Base-by-base conservation (phyloP, 192 early-diverging fungal genomes). In the Coemansia sp. region DNA sequence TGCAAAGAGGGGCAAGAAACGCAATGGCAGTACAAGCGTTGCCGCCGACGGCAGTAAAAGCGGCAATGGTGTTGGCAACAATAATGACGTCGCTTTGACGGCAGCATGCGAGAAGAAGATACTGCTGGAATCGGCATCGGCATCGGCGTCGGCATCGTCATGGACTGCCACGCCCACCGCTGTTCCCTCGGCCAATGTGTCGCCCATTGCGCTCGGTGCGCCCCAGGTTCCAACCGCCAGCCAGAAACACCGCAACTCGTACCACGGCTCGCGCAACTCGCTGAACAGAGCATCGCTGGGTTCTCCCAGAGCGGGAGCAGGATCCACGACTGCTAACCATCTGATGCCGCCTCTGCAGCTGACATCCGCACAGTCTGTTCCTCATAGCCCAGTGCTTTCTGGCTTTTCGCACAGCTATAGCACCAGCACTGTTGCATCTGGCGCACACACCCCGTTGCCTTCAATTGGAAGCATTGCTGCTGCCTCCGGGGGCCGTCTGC, bases 161-260 rank as follows among this genome's bases (percentile, higher is more conserved):
- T 46, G 42, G 10, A 68, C 72, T 1, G 71, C 65, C 7, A 37
- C 40, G 4, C 53, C 65, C 5, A 58, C 72, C 46, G 62, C 66
- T 32, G 67, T 56, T 4, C 62, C 53, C 1, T 68, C 67, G 45
- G 57, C 67, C 20, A 68, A 60, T 46, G 50, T 63, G 16, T 77
- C 70, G 54, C 76, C 76, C 7, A n/a, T 63, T 20, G 76, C 64
- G 11, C 59, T 65, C n/a, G 62, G 55, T 2, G 65, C 58, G 20
- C 45, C 67, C 46, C 46, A 49, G 43, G 38, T 51, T 58, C 5
- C 41, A 53, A n/a, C 53, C 51, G 13, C n/a, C 32, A 59, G 8
- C 38, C 32, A 59, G 32, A 25, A 59, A 6, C 1, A 38, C 57
- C 57, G 57, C 57, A 6, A 59, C 57, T 22, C 25, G 37, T 59